Evolutionary conservation across 345 rosid species (phyloP), one percentile per base, ranked within the genome.

Genomic region (Arabis alpina): DNA sequence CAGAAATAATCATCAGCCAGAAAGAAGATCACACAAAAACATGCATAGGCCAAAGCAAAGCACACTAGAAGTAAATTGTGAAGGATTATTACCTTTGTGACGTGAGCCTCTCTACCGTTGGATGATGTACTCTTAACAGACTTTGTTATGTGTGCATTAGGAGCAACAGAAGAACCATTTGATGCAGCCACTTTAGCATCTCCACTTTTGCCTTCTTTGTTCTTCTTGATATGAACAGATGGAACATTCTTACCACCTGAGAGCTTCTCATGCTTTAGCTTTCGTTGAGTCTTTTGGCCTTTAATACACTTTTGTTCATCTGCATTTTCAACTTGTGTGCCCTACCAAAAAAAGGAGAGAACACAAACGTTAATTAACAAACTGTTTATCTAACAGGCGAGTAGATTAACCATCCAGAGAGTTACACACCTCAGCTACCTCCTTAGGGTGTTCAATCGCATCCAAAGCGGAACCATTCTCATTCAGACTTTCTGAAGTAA

Each of bases 121-220:
- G 80, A 67, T 42, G 91, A 70, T 57, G 62, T 84, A 64, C 69
- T 88, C 80, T 81, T 87, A 13, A 79, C 61, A 66, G 91, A 73
- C 32, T 76, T 86, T 64, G 83, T 84, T 55, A 76, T 44, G 10
- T 52, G 72, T 50, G 82, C 66, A 85, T 48, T 70, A 51, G 71
- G 64, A 72, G 79, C 55, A 74, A 50, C 76, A 65, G 82, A 74
- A 70, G 82, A 74, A 70, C 89, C 98, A 77, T 87, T 92, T 37
- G 93, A 70, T 60, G 76, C 68, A 50, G 72, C 66, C 19, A 68
- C 41, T 7, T 32, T 53, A 24, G 49, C 80, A 68, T 70, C 86
- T 19, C 54, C 76, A 80, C 36, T 70, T 36, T 71, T 71, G 62
- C 81, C 80, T 32, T 67, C 83, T 73, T 81, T 86, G 55, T 70